Evolutionary conservation across 2,329 filamentous ascomycete genomes (phyloP).

Genomic region (Clonostachys byssicola): DNA sequence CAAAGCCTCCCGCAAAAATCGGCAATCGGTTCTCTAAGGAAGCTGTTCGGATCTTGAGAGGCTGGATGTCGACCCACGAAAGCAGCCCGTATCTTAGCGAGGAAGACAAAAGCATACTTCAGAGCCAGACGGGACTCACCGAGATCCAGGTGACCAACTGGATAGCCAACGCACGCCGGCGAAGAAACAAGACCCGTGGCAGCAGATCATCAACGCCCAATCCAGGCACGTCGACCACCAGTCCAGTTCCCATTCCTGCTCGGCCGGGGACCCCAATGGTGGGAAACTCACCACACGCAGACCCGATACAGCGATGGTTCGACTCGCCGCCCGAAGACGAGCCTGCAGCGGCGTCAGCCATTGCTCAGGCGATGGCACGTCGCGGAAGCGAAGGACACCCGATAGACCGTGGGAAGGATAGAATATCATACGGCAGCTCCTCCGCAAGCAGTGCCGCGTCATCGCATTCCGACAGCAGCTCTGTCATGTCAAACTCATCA

Average conservation of each 20-base stretch:
- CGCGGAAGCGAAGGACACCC: no score
- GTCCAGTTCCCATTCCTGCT: constrained; percentile 52
- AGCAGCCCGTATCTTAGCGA: constrained; percentile 80
- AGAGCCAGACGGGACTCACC: constrained; percentile 69
- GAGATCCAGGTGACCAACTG: constrained; percentile 80
- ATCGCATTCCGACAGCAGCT: constrained; percentile 4
- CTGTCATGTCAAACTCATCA: constrained; percentile 16
- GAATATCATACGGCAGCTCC: background rate
- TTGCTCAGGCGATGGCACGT: background rate
- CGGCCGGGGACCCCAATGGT: constrained; percentile 20
- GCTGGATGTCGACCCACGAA: constrained; percentile 72
- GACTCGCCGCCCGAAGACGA: constrained; percentile 3
- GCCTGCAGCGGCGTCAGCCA: background rate
- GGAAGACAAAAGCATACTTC: constrained; percentile 71
- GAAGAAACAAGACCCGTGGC: constrained; percentile 63
- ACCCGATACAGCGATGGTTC: constrained; percentile 2
- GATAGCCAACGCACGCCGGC: constrained; percentile 79
- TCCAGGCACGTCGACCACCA: background rate
- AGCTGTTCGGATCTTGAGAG: constrained; percentile 70
- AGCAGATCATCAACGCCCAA: constrained; percentile 53
- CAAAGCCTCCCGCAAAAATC: background rate
- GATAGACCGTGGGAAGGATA: no score
- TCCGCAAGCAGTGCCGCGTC: background rate
- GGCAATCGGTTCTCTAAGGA: constrained; percentile 54
- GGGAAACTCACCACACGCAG: no score